A percentile compares a stretch with the other conserved stretches of the same genome.
phyloP scores from a whole-genome alignment of 371 early-diverging fungal genomes.

The Catenaria anguillulae region DNA sequence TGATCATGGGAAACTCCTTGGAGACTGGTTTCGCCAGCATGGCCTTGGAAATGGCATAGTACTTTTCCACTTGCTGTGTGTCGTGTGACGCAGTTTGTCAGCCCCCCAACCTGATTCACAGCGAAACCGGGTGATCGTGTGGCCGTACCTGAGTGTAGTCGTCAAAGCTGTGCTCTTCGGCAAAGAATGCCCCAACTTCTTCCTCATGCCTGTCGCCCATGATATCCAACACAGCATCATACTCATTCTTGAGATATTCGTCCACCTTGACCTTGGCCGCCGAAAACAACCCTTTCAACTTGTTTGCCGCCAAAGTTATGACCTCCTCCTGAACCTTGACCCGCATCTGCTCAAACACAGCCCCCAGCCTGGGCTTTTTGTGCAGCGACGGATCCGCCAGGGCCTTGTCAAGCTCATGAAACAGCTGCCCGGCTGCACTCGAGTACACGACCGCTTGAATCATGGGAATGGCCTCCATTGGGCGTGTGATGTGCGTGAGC shows the following conservation, averaged over 20 bases:
- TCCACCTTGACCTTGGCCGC: constrained; percentile 11
- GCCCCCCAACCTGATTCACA: too few species aligned
- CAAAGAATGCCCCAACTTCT: constrained; percentile 21
- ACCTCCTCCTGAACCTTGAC: neutral
- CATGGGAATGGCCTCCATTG: constrained; percentile 7
- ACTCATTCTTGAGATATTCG: constrained; percentile 17
- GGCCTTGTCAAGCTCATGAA: neutral
- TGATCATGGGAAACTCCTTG: constrained; percentile 30
- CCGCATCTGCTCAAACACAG: neutral
- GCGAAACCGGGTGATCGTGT: too few species aligned
- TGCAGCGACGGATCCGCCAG: neutral
- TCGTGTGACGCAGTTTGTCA: too few species aligned
- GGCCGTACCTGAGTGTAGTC: constrained; percentile 27
- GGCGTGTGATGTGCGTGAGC: constrained; percentile 9
- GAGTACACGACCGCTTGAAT: constrained; percentile 7
- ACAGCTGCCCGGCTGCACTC: neutral
- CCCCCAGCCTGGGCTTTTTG: neutral
- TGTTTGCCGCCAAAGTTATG: neutral
- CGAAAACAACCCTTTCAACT: neutral
- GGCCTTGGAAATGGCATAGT: constrained; percentile 17
- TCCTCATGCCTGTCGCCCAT: constrained; percentile 14
- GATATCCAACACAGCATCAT: constrained; percentile 18
- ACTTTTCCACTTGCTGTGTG: constrained; percentile 30
- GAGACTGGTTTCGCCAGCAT: constrained; percentile 18
- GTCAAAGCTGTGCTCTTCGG: constrained; percentile 26